Evolutionary conservation across 768 basidiomycete genomes (phyloP).

Genomic region (Pleurotus tuber-regium): DNA sequence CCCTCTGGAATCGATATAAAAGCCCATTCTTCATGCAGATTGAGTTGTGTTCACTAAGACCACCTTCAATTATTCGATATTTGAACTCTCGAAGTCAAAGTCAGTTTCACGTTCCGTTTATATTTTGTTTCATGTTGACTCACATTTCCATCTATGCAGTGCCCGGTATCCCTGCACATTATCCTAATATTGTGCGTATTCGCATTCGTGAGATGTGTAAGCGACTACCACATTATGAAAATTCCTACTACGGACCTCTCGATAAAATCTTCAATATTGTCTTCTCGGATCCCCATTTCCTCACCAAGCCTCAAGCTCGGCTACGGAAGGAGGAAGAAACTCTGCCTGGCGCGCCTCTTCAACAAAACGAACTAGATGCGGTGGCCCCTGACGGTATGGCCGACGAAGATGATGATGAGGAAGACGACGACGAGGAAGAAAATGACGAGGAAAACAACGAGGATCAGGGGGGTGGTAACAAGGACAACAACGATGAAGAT

Average conservation of each 20-base stretch:
- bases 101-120: too few relatives aligned
- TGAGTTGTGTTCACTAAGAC: too few relatives aligned
- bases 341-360: too few relatives aligned
- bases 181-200: background rate
- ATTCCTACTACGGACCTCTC: background rate
- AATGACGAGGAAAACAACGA: conserved; percentile 17
- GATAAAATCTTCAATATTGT: background rate
- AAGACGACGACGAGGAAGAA: conserved; percentile 15
- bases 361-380: too few relatives aligned
- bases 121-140: too few relatives aligned
- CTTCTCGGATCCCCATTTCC: background rate
- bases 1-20: too few relatives aligned
- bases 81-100: too few relatives aligned
- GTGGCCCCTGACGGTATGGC: too few relatives aligned
- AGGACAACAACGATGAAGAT: conserved; percentile 4
- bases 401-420: conserved; percentile 17
- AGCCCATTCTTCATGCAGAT: too few relatives aligned
- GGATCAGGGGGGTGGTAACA: background rate
- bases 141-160: background rate
- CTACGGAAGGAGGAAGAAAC: background rate
- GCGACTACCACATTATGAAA: background rate
- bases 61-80: too few relatives aligned
- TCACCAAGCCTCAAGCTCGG: background rate
- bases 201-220: background rate
- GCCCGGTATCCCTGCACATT: background rate